Evolutionary conservation across 129 eudicot genomes (phyloP).

Genomic region (Pulicaria dysenterica): DNA sequence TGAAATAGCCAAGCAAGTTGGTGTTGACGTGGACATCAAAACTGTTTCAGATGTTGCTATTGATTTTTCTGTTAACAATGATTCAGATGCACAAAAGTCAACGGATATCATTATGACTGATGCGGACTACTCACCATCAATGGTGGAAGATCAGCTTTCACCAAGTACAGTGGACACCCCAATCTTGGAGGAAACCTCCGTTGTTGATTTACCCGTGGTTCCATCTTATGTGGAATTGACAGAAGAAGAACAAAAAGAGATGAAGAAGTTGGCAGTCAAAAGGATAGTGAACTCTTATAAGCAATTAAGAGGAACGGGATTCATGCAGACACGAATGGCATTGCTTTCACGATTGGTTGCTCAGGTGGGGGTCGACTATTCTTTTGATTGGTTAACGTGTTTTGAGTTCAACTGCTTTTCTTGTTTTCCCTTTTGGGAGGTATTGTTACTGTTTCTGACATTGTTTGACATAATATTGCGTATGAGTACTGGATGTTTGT

Average conservation of each 20-base stretch:
- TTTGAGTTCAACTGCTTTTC: conserved; percentile 38
- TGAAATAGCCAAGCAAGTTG: conserved; percentile 40
- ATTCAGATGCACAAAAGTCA: conserved; percentile 33
- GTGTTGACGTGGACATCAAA: conserved; percentile 37
- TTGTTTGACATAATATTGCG: conserved; percentile 31
- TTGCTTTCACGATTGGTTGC: conserved; percentile 89
- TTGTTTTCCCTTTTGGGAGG: conserved; percentile 29
- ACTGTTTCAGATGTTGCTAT: conserved; percentile 43
- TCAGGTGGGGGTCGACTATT: conserved; percentile 71
- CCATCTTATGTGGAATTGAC: conserved; percentile 68
- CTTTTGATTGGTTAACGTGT: conserved; percentile 42
- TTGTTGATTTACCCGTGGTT: conserved; percentile 64
- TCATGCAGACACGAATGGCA: conserved; percentile 66
- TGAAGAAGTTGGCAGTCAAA: conserved; percentile 56
- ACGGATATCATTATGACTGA: conserved; percentile 39
- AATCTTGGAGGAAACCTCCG: conserved; percentile 48
- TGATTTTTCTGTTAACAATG: conserved; percentile 39
- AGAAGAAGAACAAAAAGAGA: conserved; percentile 55
- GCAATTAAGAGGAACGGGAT: conserved; percentile 50
- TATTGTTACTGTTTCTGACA: conserved; percentile 27
- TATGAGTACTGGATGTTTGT: conserved; percentile 30
- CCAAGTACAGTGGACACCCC: conserved; percentile 51
- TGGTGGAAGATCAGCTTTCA: conserved; percentile 65
- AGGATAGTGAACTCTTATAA: conserved; percentile 64
- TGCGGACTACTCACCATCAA: conserved; percentile 44